Evolutionary conservation across 2,329 filamentous ascomycete species (phyloP).

Genomic region (Purpureocillium takamizusanense): DNA sequence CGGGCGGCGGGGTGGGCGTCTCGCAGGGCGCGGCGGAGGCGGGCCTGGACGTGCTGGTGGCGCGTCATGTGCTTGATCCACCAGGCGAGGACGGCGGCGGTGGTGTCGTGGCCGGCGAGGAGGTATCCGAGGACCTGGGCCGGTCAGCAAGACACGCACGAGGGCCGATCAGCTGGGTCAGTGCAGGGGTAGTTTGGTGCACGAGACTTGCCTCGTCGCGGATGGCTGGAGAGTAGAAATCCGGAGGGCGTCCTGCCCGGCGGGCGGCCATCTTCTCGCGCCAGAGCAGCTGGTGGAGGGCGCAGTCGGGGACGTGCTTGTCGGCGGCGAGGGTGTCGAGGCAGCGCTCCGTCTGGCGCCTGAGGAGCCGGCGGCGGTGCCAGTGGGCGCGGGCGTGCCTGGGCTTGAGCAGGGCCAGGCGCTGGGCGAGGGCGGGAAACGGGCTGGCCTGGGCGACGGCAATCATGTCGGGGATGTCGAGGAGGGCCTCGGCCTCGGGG

Average conservation of each 20-base stretch:
- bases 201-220: constrained; percentile 25
- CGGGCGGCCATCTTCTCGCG: constrained; percentile 21
- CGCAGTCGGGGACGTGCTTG: constrained; percentile 9
- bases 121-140: constrained; percentile 17
- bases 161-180: too few species aligned
- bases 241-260: constrained; percentile 17
- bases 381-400: constrained; percentile 15
- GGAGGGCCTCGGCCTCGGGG: constrained; percentile 12
- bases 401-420: constrained; percentile 13
- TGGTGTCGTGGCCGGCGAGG: constrained; percentile 20
- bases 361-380: constrained; percentile 11
- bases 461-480: constrained; percentile 16
- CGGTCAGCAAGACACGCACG: too few species aligned
- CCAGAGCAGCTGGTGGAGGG: constrained; percentile 23
- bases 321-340: constrained; percentile 8
- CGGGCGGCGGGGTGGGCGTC: constrained; percentile 12
- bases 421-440: constrained; percentile 11
- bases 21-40: constrained; percentile 15
- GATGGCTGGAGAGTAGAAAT: constrained; percentile 22
- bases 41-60: constrained; percentile 12
- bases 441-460: constrained; percentile 13
- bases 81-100: constrained; percentile 17
- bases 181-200: too few species aligned
- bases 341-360: constrained; percentile 11
- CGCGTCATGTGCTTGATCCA: constrained; percentile 17